These are phyloP conservation scores for Coemansia aciculifera DNA, from an alignment of 192 early-diverging fungal genomes.

Conservation along the genomic window DNA sequence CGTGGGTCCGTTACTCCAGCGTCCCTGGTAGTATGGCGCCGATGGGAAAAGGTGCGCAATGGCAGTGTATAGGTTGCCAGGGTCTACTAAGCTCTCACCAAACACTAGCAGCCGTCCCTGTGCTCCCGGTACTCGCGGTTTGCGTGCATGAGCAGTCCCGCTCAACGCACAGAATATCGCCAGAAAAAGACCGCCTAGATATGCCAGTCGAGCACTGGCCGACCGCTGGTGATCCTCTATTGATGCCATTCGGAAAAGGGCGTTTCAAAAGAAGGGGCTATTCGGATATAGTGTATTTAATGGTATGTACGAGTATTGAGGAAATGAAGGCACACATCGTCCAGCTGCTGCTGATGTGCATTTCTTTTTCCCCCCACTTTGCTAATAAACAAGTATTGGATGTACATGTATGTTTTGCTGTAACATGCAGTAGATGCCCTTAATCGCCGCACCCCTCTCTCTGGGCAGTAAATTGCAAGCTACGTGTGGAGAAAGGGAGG, in stretches of 20 bases:
- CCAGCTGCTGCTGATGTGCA: not conserved
- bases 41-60: conserved; percentile 51
- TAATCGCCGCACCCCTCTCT: not conserved
- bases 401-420: conserved; percentile 3
- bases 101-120: conserved; percentile 50
- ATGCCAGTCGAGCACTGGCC: not conserved
- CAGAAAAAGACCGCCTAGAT: not conserved
- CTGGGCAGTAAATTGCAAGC: not conserved
- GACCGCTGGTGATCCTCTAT: not conserved
- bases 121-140: conserved; percentile 49
- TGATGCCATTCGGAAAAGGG: conserved; percentile 3
- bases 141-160: conserved; percentile 14
- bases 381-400: conserved; percentile 6
- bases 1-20: conserved; percentile 55
- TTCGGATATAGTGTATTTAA: not conserved
- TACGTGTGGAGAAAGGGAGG: not conserved
- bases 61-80: conserved; percentile 51
- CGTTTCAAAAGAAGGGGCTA: not conserved
- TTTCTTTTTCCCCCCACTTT: not conserved
- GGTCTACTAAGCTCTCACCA: conserved; percentile 52
- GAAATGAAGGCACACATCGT: not conserved
- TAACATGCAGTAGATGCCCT: conserved; percentile 12
- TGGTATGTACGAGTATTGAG: not conserved
- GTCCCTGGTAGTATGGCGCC: conserved; percentile 50
- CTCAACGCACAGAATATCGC: not conserved